Evolutionary conservation across 75 land plant genomes (phyloP).

Genomic region (Cupressus sempervirens): DNA sequence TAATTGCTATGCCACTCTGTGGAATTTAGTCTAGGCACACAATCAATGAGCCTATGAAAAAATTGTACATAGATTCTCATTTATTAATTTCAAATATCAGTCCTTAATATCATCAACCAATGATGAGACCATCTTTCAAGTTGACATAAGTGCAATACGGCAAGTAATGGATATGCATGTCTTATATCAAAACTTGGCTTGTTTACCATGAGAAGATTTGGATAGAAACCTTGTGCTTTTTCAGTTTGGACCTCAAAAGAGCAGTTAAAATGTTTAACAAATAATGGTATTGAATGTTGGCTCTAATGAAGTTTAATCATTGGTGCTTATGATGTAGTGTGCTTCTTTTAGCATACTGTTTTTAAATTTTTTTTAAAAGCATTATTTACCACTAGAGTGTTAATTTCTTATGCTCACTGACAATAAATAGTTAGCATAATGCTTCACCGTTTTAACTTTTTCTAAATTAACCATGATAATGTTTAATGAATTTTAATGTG

Average conservation of each 20-base stretch:
- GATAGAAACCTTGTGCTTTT: neutral
- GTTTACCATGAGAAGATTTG: neutral
- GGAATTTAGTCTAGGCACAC: neutral
- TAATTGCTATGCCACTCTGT: neutral
- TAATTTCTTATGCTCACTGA: neutral
- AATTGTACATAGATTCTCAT: conserved; percentile 1
- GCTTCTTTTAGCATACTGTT: neutral
- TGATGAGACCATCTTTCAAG: neutral
- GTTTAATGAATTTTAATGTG: neutral
- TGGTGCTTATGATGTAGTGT: neutral
- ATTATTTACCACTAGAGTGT: neutral
- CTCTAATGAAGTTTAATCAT: neutral
- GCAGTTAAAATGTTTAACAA: neutral
- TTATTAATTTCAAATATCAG: neutral
- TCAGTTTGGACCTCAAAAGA: neutral
- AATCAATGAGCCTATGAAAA: neutral
- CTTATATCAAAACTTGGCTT: neutral
- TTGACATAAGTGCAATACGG: neutral
- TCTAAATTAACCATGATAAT: too few relatives aligned
- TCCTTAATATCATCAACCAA: neutral
- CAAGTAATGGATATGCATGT: neutral
- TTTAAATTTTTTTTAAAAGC: neutral
- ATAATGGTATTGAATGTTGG: neutral
- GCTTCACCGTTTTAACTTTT: neutral
- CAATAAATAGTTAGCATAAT: neutral